These are phyloP conservation scores for Yamadazyma nakazawae DNA, from an alignment of 805 yeast species.

Conservation along the genomic window DNA sequence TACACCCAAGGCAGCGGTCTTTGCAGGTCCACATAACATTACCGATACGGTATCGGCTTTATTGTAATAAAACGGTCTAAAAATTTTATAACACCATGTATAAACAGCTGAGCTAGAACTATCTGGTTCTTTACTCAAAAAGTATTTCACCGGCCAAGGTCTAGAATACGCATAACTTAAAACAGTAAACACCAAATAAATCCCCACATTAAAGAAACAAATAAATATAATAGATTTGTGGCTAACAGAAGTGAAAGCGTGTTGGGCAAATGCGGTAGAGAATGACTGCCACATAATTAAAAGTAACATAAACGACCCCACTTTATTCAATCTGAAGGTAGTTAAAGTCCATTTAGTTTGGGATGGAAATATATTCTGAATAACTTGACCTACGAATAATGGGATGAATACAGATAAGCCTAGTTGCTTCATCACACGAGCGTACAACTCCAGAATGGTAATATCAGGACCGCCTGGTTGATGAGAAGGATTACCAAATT, in stretches of 20 bases:
- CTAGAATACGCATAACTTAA: conserved; percentile 60
- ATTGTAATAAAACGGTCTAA: conserved; percentile 67
- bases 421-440: conserved; percentile 80
- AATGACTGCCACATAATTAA: conserved; percentile 77
- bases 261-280: conserved; percentile 81
- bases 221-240: conserved; percentile 69
- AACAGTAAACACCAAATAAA: conserved; percentile 71
- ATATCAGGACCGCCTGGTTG: conserved; percentile 44
- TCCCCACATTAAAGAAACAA: conserved; percentile 78
- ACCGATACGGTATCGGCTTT: conserved; percentile 72
- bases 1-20: conserved; percentile 90
- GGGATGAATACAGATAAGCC: conserved; percentile 85
- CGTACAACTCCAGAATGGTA: conserved; percentile 57
- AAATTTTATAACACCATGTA: conserved; percentile 37
- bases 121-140: conserved; percentile 48
- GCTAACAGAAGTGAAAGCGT: conserved; percentile 70
- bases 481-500: conserved; percentile 69
- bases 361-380: conserved; percentile 66
- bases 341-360: conserved; percentile 59
- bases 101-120: conserved; percentile 46
- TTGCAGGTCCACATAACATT: conserved; percentile 88
- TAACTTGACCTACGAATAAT: conserved; percentile 79
- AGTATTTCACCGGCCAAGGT: conserved; percentile 46
- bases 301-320: conserved; percentile 76
- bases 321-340: conserved; percentile 60